Evolutionary conservation across 2,329 filamentous ascomycete genomes (phyloP), one percentile per base, ranked within the genome.

Genomic region (Coniochaeta ligniaria): DNA sequence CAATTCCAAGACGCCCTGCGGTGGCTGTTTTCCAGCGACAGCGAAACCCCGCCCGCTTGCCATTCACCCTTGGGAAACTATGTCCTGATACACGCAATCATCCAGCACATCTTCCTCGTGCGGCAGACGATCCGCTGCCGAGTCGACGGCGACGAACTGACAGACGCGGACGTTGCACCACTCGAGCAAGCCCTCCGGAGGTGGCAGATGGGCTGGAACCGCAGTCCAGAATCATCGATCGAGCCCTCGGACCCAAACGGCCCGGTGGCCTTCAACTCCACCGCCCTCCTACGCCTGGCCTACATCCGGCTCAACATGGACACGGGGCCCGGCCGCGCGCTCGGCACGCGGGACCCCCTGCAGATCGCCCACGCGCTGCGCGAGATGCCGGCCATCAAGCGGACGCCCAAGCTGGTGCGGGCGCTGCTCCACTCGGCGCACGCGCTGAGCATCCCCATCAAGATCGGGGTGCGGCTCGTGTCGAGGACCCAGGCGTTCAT

Each of bases 151-250:
- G 36, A 74, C 3, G 76, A 75, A 60, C 63, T 79, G 22, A 71
- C 77, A 35, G 69, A 70, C 14, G 78, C 80, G 41, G 76, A 80
- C 61, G 68, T 79, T 26, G 68, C 73, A 16, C 68, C 71, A 2
- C 68, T 83, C 50, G 79, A 82, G 58, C 70, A 68, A 24, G 79
- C 80, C 3, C 67, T 83, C 16, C 72, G 74, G 58, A 74, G 75
- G 3, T 83, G 81, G 81, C 80, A 83, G 63, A 71, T 74, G 12
- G 73, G 78, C 35, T 83, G 81, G 81, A 80, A 81, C 64, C 73
- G 75, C 41, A 78, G 77, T 1, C 77, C 78, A 3, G 80, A 83
- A 65, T 82, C 80, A 3, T 78, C 78, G 59, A 76, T 83, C 28
- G 80, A 83, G 64, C 81, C 81, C 9, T 76, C 78, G 54, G 80